phyloP scores from a whole-genome alignment of 768 basidiomycete genomes.

The Sutorius australiensis region DNA sequence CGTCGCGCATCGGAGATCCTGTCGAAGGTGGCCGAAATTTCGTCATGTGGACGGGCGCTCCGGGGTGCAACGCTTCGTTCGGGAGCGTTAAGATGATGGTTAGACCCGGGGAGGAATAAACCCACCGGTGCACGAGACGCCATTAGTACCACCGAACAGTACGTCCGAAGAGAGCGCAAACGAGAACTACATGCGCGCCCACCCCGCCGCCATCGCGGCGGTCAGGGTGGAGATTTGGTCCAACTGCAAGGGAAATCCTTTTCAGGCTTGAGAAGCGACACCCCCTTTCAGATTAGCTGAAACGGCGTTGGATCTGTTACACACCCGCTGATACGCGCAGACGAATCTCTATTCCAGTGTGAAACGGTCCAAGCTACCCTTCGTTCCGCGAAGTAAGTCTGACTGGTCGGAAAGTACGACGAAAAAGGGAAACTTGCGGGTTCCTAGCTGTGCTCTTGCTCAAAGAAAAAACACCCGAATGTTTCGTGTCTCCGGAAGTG shows the following conservation, averaged over 20 bases:
- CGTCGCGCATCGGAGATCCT: constrained; percentile 12
- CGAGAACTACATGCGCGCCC: constrained; percentile 14
- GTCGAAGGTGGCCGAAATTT: constrained; percentile 1
- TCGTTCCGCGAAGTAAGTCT: background rate
- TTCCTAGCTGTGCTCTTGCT: background rate
- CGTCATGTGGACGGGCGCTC: constrained; percentile 8
- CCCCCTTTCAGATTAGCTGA: constrained; percentile 16
- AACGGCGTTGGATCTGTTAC: constrained; percentile 15
- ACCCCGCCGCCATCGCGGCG: constrained; percentile 29
- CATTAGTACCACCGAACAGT: constrained; percentile 19
- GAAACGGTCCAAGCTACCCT: background rate
- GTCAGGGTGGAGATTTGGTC: constrained; percentile 20
- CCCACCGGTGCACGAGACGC: constrained; percentile 6
- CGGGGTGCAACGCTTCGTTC: background rate
- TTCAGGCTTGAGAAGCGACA: background rate
- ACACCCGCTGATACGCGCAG: background rate
- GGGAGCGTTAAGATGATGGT: constrained; percentile 9
- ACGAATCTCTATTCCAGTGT: background rate
- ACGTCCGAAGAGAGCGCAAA: constrained; percentile 19
- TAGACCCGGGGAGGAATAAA: background rate
- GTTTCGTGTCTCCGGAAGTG: constrained; percentile 2
- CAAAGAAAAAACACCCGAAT: background rate
- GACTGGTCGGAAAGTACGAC: background rate
- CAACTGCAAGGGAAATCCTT: background rate
- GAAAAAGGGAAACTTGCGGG: constrained; percentile 16